Base-by-base conservation (phyloP, 1,139 yeast species). In the Debaryomyces psychrophilus region DNA sequence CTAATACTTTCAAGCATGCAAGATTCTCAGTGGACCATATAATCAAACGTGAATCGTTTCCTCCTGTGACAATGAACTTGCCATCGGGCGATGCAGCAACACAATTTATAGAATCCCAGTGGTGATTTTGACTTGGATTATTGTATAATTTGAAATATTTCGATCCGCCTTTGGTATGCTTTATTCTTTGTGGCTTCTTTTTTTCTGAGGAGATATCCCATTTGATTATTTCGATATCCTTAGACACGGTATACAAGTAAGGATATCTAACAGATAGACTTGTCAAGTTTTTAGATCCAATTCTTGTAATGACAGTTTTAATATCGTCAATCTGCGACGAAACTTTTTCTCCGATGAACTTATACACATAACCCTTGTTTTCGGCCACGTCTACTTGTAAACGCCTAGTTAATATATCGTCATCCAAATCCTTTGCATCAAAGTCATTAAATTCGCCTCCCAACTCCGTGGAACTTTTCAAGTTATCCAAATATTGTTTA, bases 21-120 rank as follows among this genome's bases (percentile, higher is more conserved):
- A 92, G 70, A 52, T 82, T 83, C 59, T 89, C 96, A 18, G 86
- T 75, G 49, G 92, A 85, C 96, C 97, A 92, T 38, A 93, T 83
- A 37, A 89, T 81, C 44, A 93, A 75, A 52, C 90, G 77, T 49
- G 83, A 80, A 65, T 92, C 98, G 46, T 76, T 74, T 31, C 97
- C 96, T 43, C 98, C 99, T 2, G 97, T 92, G 8, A 87, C 96
- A 6, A 93, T 85, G 61, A 76, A 87, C 56, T 79, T 84, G 12
- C 97, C 97, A 67, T 92, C 95, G 7, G 95, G 87, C 45, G 92
- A 84, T 3, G 87, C 90, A 0, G 96, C 95, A 37, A 90, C 83
- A 50, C 95, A 76, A 47, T 82, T 73, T 37, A 92, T 85, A 58
- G 85, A 88, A 55, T 81, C 93, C 56, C 75, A 77, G 65, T 90